Percentiles rank a stretch among this genome's conserved stretches.
Evolutionary conservation across 202 grass and related monocot species (phyloP).

Genomic region (Brachypodium distachyon): DNA sequence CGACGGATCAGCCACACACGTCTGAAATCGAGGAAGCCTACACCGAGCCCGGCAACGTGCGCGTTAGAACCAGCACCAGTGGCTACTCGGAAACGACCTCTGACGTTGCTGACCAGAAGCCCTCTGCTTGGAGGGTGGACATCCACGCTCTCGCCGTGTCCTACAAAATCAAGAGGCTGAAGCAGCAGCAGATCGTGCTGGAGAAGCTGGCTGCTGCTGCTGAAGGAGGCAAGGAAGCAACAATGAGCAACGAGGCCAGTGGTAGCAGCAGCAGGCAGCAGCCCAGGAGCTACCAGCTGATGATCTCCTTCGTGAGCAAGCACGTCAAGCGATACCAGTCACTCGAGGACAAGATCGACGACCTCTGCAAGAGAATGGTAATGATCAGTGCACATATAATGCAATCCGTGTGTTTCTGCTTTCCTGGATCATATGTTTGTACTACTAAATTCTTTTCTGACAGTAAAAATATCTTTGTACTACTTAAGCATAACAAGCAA

Average conservation of each 20-base stretch:
- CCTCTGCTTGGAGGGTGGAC: conserved; percentile 50
- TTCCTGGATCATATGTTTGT: not conserved
- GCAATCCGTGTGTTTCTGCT: not conserved
- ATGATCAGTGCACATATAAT: not conserved
- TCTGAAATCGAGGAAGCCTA: conserved; percentile 53
- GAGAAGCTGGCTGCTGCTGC: conserved; percentile 41
- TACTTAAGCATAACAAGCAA: not conserved
- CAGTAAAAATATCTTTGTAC: too few species aligned
- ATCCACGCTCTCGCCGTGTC: conserved; percentile 78
- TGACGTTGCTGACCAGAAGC: conserved; percentile 14
- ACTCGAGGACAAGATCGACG: conserved; percentile 80
- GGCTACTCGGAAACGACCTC: conserved; percentile 1
- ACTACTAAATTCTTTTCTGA: too few species aligned
- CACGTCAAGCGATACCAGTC: conserved; percentile 85
- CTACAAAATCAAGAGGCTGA: conserved; percentile 94
- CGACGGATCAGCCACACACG: not conserved
- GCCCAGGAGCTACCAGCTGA: conserved; percentile 41
- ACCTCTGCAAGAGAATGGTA: conserved; percentile 70
- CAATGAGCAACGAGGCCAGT: conserved; percentile 5
- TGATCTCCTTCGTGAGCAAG: conserved; percentile 59
- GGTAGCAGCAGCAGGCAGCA: conserved; percentile 14
- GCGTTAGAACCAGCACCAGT: not conserved
- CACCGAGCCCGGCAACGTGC: conserved; percentile 31
- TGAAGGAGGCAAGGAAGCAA: conserved; percentile 6
- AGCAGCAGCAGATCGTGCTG: conserved; percentile 60